Conservation (phyloP, 768 basidiomycete genomes). For the Pisolithus sp. region DNA sequence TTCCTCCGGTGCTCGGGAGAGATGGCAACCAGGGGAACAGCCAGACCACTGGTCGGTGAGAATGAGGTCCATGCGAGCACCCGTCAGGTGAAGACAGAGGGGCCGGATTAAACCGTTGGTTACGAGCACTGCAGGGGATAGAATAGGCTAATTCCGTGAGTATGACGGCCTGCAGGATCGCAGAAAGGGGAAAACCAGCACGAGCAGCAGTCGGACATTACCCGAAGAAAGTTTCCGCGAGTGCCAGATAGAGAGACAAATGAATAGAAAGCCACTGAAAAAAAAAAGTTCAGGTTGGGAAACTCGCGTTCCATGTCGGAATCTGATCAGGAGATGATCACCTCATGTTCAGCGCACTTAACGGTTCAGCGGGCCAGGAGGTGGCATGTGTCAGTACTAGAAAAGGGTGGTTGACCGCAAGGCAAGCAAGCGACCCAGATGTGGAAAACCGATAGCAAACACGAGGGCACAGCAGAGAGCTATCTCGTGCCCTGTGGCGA, state of each 20-base stretch:
- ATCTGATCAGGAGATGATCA: conserved; percentile 23
- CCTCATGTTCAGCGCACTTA: conserved; percentile 29
- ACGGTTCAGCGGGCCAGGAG: conserved; percentile 4
- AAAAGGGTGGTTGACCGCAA: conserved; percentile 20
- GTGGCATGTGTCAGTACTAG: conserved; percentile 23
- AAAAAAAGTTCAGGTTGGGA: conserved; percentile 14
- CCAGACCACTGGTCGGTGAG: conserved; percentile 17
- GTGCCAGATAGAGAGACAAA: conserved; percentile 17
- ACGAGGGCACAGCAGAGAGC: not conserved
- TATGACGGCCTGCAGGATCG: not conserved
- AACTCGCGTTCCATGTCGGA: conserved; percentile 16
- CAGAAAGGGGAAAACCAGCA: conserved; percentile 9
- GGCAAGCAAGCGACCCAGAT: conserved; percentile 22
- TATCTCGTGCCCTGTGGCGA: conserved; percentile 2
- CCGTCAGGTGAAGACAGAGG: conserved; percentile 10
- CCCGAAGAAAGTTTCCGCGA: conserved; percentile 16
- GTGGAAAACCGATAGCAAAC: conserved; percentile 1
- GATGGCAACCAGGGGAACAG: conserved; percentile 9
- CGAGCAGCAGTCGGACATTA: conserved; percentile 26
- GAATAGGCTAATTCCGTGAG: conserved; percentile 4
- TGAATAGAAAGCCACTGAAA: conserved; percentile 24
- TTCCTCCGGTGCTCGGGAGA: not conserved
- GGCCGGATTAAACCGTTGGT: conserved; percentile 9
- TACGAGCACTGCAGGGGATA: conserved; percentile 10
- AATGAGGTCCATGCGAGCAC: conserved; percentile 7